Conservation (phyloP, 441 rosid genomes). For the Erodium trifolium region DNA sequence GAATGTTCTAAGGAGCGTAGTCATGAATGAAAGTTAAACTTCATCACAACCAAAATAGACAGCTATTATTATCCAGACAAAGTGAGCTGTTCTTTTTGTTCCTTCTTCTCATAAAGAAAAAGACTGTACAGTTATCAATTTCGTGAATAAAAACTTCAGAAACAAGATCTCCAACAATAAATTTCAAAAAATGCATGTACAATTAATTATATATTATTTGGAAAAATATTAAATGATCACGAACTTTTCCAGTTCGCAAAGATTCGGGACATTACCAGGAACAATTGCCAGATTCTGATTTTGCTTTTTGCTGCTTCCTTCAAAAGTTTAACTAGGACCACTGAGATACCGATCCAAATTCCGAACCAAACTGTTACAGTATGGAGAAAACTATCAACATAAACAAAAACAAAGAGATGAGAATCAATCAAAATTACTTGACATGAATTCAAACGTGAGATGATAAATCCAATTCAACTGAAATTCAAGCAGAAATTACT, state of each 20-base stretch:
- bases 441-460: background rate
- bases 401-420: background rate
- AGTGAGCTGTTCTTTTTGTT: constrained; percentile 47
- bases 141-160: background rate
- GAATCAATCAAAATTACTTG: background rate
- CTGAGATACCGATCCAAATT: background rate
- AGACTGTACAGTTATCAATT: background rate
- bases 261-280: background rate
- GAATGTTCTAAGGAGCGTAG: background rate
- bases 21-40: constrained; percentile 13
- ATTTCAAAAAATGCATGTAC: background rate
- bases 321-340: background rate
- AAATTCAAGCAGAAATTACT: background rate
- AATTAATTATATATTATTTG: background rate
- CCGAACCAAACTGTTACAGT: background rate
- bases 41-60: constrained; percentile 26
- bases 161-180: background rate
- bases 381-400: too few relatives aligned
- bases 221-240: background rate
- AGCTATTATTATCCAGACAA: constrained; percentile 28
- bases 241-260: background rate
- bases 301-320: background rate
- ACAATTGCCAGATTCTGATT: background rate
- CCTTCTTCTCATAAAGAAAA: constrained; percentile 8
- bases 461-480: background rate